Base-by-base conservation (phyloP, 257 asterid genomes). In the Primulina tabacum region DNA sequence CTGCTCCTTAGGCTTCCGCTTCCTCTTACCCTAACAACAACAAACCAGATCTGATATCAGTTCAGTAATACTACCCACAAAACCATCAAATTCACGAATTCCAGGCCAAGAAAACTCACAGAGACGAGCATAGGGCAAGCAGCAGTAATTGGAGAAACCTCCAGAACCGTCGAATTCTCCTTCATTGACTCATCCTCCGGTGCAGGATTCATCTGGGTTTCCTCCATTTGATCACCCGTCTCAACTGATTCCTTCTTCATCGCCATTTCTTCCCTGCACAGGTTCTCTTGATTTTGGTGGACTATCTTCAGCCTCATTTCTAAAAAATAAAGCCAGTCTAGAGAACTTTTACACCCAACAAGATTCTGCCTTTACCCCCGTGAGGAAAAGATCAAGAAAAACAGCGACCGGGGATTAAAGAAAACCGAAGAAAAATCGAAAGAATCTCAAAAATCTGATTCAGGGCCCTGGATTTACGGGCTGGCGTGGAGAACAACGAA, bases 1-100 rank as follows among this genome's bases (percentile, higher is more conserved):
- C 57, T 16, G 77, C 85, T 86, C 93, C 77, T 86, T 92, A 5
- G 94, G 95, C 84, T 88, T 92, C 87, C 98, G 86, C 79, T 80
- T 92, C 70, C 98, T 81, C 77, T 92, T 92, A 56, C 95, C 96
- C 98, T 92, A 71, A n/a, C 64, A 64, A 61, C 52, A 70, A 12
- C 38, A 60, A 72, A 65, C 73, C 93, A 86, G 97, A 92, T 92
- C 97, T 75, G 76, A 65, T 72, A 77, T 72, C 78, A 83, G 71
- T 68, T 64, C 63, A 71, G 50, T 6, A 53, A 79, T 66, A 60
- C 71, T 30, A 65, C 62, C 65, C 21, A 74, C 6, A 18, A 3
- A 59, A n/a, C 52, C 75, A 68, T 21, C 14, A 52, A 69, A 65
- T 47, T 37, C 69, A 59, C 60, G 60, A 4, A 11, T 18, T 29